Evolutionary conservation across 1,284 basidiomycete species (phyloP), one percentile per base, ranked within the genome.

Genomic region (Fomitopsis schrenkii): DNA sequence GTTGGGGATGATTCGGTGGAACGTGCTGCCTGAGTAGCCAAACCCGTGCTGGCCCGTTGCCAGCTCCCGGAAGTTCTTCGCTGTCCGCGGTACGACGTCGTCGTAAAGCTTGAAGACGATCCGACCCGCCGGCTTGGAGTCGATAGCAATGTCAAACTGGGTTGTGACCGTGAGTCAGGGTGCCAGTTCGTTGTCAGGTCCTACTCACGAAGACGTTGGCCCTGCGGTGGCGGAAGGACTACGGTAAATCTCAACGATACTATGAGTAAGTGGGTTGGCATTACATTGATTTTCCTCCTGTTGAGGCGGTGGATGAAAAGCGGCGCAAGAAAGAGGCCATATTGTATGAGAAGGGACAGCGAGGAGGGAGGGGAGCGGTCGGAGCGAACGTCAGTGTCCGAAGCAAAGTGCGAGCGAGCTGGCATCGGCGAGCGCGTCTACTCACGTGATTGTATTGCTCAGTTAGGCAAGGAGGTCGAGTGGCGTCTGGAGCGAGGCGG

Each of bases 1-100:
- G 62, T 80, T 75, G 30, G 88, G 88, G 63, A 91, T 96, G 74
- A 95, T 86, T 61, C 95, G 86, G 75, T 97, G 95, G 80, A 97
- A 97, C 26, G 69, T 68, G 65, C 87, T 89, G 7, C 83, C 86
- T 40, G 80, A 74, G 71, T 87, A 91, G 17, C 84, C 85, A 60
- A 87, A 84, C 1, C 84, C 83, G 63, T 94, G 86, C 70, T 94
- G 88, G 67, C 95, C 95, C 2, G 85, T 84, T 1, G 91, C 90
- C 57, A 91, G 78, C 73, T 90, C 86, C 12, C 83, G 85, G 77
- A 91, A 91, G 82, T 98, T 98, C 65, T 82, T 83, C 0, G 92
- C 77, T 0, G 95, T 97, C 73, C 80, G 85, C 26, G 88, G 90
- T 7, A 87, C 86, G 7, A 79, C 75, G 44, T 87, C 83, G 70